Base-by-base conservation (phyloP, 2,329 filamentous ascomycete genomes). In the Ceratocystis smalleyi region DNA sequence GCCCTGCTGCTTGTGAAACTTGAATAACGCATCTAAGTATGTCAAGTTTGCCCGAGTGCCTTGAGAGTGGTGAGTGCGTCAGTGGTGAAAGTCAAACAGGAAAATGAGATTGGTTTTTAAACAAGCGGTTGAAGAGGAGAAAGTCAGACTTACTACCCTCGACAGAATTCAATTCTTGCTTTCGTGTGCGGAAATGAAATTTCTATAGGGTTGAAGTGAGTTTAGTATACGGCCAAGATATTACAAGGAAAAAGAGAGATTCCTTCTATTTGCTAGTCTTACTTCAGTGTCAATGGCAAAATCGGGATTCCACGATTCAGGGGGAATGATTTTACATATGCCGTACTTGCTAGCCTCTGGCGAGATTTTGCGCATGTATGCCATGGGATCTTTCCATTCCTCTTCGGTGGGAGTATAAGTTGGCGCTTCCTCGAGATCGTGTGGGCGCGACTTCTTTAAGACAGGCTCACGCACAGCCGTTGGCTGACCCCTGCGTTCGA, bases 281-380 rank as follows among this genome's bases (percentile, higher is more conserved):
- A 96, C 92, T 84, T 96, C 91, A 24, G 92, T 97, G 72, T 99
- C 91, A 71, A 99, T 95, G 54, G 91, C 91, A 74, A 99, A 97
- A 17, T 90, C 81, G 6, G 94, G 94, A 71, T 95, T 92, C 94
- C 94, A 99, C 43, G 81, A 85, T 68, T 94, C 89, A 0, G 94
- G 94, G 4, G 94, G 94, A 65, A 99, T 88, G 67, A 99, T 89
- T 75, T 96, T 96, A 81, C 91, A 91, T 63, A 99, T 88, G 61
- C 94, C 94, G 75, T 88, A 97, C 70, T 91, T 84, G 69, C 81
- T 83, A 27, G 89, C 94, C 73, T 96, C 91, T 0, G 89, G 85
- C 0, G 86, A 80, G 69, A 99, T 96, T 75, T 92, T 96, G 72
- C 86, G 86, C 70, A 99, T 91, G 72, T 96, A 99, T 70, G 88